A percentile compares a stretch with the other conserved stretches of the same genome.
Conservation (phyloP, 306 rosid genomes). For the Oemleria cerasiformis region DNA sequence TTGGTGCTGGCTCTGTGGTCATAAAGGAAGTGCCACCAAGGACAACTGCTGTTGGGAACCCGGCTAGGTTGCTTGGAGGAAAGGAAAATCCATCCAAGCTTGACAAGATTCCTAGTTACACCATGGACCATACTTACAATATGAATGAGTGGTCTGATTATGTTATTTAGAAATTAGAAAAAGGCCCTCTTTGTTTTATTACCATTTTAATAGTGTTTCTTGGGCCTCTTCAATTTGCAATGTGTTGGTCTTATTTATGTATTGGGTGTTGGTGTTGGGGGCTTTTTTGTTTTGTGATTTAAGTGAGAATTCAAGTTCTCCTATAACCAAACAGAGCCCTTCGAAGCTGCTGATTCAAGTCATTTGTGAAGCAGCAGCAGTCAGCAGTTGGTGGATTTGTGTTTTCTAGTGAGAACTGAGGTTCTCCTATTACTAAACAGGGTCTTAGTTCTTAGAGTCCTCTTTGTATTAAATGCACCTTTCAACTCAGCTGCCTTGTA, state of each 20-base stretch:
- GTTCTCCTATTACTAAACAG: too few species aligned
- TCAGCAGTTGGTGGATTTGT: slow-evolving; percentile 2
- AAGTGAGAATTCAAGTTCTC: slow-evolving; percentile 53
- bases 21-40: slow-evolving; percentile 84
- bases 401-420: slow-evolving; percentile 10
- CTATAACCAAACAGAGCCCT: slow-evolving; percentile 26
- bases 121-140: slow-evolving; percentile 83
- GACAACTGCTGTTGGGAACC: slow-evolving; percentile 91
- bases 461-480: too few species aligned
- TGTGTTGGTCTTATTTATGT: neutral
- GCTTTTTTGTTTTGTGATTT: slow-evolving; percentile 32
- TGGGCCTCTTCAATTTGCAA: neutral
- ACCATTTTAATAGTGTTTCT: neutral
- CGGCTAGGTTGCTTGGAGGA: slow-evolving; percentile 82
- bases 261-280: neutral
- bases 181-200: neutral
- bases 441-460: too few species aligned
- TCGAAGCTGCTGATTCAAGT: neutral
- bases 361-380: slow-evolving; percentile 4
- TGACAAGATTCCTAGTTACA: slow-evolving; percentile 72
- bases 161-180: slow-evolving; percentile 39
- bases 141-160: slow-evolving; percentile 72
- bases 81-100: slow-evolving; percentile 66
- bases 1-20: slow-evolving; percentile 91
- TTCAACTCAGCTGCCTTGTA: too few species aligned